Evolutionary conservation across 352 stramenopile species (phyloP).

Genomic region (Phytopythium cucurbitacearum): DNA sequence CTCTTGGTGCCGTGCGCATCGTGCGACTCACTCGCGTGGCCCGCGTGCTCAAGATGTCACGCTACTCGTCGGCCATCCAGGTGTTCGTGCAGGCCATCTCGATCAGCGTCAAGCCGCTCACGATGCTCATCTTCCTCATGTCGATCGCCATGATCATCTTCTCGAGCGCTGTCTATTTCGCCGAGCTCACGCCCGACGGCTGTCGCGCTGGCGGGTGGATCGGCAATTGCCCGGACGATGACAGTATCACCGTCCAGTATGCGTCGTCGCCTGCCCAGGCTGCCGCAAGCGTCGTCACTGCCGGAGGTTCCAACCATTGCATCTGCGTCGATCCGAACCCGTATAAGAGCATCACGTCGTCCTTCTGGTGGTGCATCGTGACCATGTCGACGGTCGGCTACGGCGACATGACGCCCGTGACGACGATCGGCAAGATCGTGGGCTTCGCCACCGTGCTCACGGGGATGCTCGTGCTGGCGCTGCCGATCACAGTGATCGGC

Average conservation of each 20-base stretch:
- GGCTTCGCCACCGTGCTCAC: constrained; percentile 68
- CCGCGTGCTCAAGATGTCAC: constrained; percentile 84
- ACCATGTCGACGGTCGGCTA: constrained; percentile 92
- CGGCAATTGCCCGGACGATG: constrained; percentile 27
- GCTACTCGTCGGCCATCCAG: constrained; percentile 83
- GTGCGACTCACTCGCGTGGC: constrained; percentile 79
- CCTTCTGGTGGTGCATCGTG: constrained; percentile 89
- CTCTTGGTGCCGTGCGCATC: constrained; percentile 75
- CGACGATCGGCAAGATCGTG: constrained; percentile 62
- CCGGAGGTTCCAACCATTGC: constrained; percentile 16
- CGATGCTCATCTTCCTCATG: constrained; percentile 87
- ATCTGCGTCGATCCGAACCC: constrained; percentile 74
- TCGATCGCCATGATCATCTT: constrained; percentile 82
- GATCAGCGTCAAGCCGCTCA: constrained; percentile 75
- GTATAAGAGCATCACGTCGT: constrained; percentile 74
- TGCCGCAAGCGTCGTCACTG: constrained; percentile 22
- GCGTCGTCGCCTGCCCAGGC: constrained; percentile 10
- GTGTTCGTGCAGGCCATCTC: constrained; percentile 74
- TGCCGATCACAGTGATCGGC: constrained; percentile 89
- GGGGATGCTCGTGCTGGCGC: constrained; percentile 83
- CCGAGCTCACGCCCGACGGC: constrained; percentile 61
- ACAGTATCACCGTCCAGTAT: constrained; percentile 7
- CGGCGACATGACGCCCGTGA: constrained; percentile 83
- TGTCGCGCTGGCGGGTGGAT: constrained; percentile 58
- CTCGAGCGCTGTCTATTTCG: constrained; percentile 82